Evolutionary conservation across 129 eudicot species (phyloP).

Genomic region (Arctium lappa): DNA sequence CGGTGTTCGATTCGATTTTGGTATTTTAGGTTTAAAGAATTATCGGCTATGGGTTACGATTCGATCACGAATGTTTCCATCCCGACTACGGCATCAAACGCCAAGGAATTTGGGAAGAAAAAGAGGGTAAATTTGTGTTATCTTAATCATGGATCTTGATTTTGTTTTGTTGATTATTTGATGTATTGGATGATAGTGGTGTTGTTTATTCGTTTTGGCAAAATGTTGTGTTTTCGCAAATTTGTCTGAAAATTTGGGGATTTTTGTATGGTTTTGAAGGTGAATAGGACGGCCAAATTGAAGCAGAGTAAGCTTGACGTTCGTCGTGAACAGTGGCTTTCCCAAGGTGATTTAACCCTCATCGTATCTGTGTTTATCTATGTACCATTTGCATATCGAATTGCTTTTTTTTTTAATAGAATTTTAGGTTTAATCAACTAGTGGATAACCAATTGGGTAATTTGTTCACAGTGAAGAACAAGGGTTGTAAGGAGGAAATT

Average conservation of each 20-base stretch:
- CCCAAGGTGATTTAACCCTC: constrained; percentile 38
- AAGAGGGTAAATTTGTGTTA: constrained; percentile 42
- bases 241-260: background rate
- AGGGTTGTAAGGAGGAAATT: constrained; percentile 41
- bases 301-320: constrained; percentile 63
- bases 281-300: constrained; percentile 52
- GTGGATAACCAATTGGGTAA: background rate
- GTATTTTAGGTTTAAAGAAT: background rate
- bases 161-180: background rate
- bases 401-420: background rate
- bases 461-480: constrained; percentile 41
- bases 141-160: background rate
- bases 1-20: background rate
- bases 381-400: background rate
- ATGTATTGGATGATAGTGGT: background rate
- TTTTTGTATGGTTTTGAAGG: constrained; percentile 26
- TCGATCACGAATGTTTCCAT: constrained; percentile 36
- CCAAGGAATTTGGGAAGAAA: constrained; percentile 63
- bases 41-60: constrained; percentile 47
- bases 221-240: background rate
- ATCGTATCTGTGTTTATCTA: background rate
- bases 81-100: constrained; percentile 38
- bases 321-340: constrained; percentile 71
- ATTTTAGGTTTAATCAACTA: background rate
- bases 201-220: background rate